Evolutionary conservation across 1,139 yeast genomes (phyloP), one percentile per base, ranked within the genome.

Genomic region (Diutina sp.): DNA sequence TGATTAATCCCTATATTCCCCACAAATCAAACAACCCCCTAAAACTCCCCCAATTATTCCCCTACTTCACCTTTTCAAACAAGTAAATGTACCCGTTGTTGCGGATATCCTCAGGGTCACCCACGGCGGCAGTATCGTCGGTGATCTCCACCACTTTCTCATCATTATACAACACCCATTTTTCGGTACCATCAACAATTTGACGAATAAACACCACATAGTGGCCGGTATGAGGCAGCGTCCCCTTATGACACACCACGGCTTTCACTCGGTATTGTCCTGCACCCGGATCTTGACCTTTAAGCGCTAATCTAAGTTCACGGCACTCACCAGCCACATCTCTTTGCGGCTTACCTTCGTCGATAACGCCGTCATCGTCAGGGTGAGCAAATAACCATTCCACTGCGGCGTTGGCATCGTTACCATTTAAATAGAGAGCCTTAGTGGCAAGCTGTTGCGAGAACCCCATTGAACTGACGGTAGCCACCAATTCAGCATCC

Each of bases 221-320:
- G 68, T 93, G 99, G 0, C 99, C 99, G 0, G 97, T 90, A 60
- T 93, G 97, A 1, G 93, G 89, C 21, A 97, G 89, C 0, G 86
- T 78, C 11, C 99, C 99, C 68, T 93, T 93, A 69, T 93, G 99
- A 66, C 98, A 91, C 28, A 93, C 79, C 9, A 90, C 88, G 0
- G 90, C 88, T 57, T 81, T 78, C 53, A 93, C 70, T 16, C 66
- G 64, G 66, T 87, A 93, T n/a, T 46, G 64, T 60, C 67, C 51
- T n/a, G 28, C 28, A 6, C 47, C 28, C 28, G 25, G 6, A 5
- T 12, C n/a, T 35, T 35, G 41, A 9, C 41, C 41, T 12, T 35
- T 7, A 8, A 35, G 16, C 2, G 41, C 14, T 11, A 35, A n/a
- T 9, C n/a, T 8, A 5, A 35, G 41, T 11, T 35, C 41, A 11